phyloP scores from a whole-genome alignment of 768 basidiomycete species.

The Collybia sp. region DNA sequence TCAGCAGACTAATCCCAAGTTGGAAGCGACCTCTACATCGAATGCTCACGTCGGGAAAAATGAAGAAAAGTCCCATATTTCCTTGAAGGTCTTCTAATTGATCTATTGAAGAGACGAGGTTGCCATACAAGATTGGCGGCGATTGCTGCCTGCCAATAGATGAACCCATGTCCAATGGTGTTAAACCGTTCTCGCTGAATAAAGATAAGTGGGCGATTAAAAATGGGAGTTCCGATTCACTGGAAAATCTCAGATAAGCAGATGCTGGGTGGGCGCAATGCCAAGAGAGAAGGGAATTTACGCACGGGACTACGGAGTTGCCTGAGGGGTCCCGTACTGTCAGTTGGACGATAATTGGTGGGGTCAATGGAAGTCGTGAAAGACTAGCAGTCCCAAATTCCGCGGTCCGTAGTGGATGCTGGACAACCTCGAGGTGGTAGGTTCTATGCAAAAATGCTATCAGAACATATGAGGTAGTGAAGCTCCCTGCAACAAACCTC shows the following conservation, averaged over 20 bases:
- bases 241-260: constrained; percentile 27
- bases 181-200: constrained; percentile 62
- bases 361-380: constrained; percentile 79
- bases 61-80: constrained; percentile 77
- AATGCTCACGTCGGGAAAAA: constrained; percentile 90
- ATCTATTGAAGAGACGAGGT: constrained; percentile 78
- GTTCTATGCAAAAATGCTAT: constrained; percentile 30
- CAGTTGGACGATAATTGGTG: constrained; percentile 79
- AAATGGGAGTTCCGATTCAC: constrained; percentile 84
- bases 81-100: constrained; percentile 78
- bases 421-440: constrained; percentile 82
- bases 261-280: constrained; percentile 2
- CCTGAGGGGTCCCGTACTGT: constrained; percentile 70
- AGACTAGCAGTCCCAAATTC: constrained; percentile 74
- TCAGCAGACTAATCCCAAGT: constrained; percentile 68
- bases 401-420: constrained; percentile 79
- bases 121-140: constrained; percentile 74
- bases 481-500: constrained; percentile 33
- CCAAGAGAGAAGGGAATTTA: constrained; percentile 17
- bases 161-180: constrained; percentile 60
- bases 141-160: constrained; percentile 44
- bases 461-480: constrained; percentile 12
- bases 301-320: constrained; percentile 75
- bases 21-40: constrained; percentile 73
- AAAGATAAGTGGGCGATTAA: constrained; percentile 81